Base-by-base conservation (phyloP, 306 rosid species). In the Vigna angularis region DNA sequence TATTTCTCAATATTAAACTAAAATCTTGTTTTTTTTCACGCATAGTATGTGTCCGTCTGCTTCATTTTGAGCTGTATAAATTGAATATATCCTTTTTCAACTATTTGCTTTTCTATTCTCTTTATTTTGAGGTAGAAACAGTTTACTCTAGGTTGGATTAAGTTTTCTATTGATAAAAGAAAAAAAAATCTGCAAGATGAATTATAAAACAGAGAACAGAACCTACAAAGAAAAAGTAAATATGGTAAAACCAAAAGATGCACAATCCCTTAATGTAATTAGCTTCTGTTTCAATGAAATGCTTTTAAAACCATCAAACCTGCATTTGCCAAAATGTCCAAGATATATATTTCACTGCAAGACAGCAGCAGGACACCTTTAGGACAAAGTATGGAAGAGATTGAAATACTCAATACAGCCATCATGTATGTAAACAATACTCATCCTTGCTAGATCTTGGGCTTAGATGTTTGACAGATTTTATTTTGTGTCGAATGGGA, bases 1-100 rank as follows among this genome's bases (percentile, higher is more conserved):
- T 83, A 79, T 83, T 66, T 77, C 82, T 72, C 28, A 20, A 6
- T 74, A 71, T 73, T 44, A 24, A 32, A 18, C 5, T 34, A 22
- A 57, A 73, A 70, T 75, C 18, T 70, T 5, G 40, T 59, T 57
- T 15, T 53, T 26, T 64, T 20, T 16, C 20, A 52, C 73, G 56
- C 80, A 45, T 48, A 57, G 71, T 74, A 17, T 62, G 16, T 51
- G 16, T 30, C 50, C 36, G 26, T 36, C 69, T 57, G 67, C 80
- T 71, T 66, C 61, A 18, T 61, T 85, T 18, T 17, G 44, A 30
- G 38, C 18, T 56, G 7, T 45, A 17, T 38, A 50, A 58, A 51
- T 30, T 67, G 28, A 53, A 49, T 77, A 16, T 47, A 20, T 76
- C 73, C 69, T 48, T 9, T 38, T 50, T 81, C 69, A 65, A 17